These are phyloP conservation scores for Blastocystis sp. DNA, from an alignment of 352 stramenopile species.

Conservation along the genomic window DNA sequence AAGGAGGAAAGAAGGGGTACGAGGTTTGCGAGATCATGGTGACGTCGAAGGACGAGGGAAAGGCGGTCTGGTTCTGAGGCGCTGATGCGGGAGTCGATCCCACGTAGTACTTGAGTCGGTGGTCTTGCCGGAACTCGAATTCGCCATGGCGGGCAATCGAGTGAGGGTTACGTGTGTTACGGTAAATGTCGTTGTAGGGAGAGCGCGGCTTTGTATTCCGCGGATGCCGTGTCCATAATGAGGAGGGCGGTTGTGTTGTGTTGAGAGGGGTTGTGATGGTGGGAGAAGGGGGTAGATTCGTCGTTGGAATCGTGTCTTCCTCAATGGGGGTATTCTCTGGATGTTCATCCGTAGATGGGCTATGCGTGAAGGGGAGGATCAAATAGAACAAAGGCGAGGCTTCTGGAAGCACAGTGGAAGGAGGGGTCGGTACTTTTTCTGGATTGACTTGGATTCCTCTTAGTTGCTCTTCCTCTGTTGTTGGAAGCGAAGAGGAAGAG, in stretches of 20 bases:
- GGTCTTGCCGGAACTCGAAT: conserved; percentile 31
- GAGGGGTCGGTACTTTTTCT: too few species aligned
- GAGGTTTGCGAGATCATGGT: conserved; percentile 55
- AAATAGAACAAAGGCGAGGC: too few species aligned
- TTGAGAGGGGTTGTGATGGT: not conserved
- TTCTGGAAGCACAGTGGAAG: too few species aligned
- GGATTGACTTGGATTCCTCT: too few species aligned
- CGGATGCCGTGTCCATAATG: not conserved
- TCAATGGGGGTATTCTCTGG: too few species aligned
- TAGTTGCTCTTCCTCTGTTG: too few species aligned
- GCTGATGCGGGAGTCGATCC: conserved; percentile 12
- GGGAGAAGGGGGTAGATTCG: too few species aligned
- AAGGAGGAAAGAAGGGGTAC: not conserved
- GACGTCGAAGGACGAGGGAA: conserved; percentile 35
- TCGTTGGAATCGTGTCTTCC: too few species aligned
- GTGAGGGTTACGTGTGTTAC: conserved; percentile 10
- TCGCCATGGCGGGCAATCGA: not conserved
- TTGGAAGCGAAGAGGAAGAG: too few species aligned
- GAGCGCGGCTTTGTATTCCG: not conserved
- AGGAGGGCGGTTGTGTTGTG: not conserved
- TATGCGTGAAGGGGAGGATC: too few species aligned
- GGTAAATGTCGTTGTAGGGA: conserved; percentile 44
- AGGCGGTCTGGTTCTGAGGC: conserved; percentile 23
- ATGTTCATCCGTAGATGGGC: too few species aligned
- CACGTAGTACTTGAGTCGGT: conserved; percentile 43